Evolutionary conservation across 345 rosid species (phyloP).

Genomic region (Eucalyptus regnans): DNA sequence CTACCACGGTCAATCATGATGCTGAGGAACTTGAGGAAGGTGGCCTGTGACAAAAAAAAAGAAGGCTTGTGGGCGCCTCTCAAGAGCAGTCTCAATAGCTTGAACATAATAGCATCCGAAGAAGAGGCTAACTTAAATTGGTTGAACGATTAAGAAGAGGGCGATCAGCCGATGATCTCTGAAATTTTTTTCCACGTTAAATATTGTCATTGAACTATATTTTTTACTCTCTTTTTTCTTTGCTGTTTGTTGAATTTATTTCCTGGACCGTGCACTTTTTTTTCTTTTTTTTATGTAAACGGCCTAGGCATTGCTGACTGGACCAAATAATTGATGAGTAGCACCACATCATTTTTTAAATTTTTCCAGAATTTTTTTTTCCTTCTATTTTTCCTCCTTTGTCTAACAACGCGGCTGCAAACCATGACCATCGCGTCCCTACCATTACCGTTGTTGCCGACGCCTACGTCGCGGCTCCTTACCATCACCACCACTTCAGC

Average conservation of each 20-base stretch:
- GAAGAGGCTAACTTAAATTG: conserved; percentile 5
- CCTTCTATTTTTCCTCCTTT: neutral
- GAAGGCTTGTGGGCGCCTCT: conserved; percentile 21
- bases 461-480: neutral
- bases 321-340: neutral
- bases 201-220: neutral
- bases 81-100: neutral
- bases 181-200: neutral
- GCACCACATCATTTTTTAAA: rapidly evolving
- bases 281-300: neutral
- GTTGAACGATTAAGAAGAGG: neutral
- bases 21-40: conserved; percentile 15
- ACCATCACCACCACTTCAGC: conserved; percentile 16
- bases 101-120: neutral
- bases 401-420: neutral
- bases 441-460: neutral
- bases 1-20: conserved; percentile 22
- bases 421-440: rapidly evolving
- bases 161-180: rapidly evolving
- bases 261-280: neutral
- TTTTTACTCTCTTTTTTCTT: rapidly evolving
- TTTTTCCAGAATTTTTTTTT: neutral
- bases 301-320: rapidly evolving
- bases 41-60: conserved; percentile 41
- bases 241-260: neutral